Evolutionary conservation across 2,329 filamentous ascomycete genomes (phyloP).

Genomic region (Cladosporium halotolerans): DNA sequence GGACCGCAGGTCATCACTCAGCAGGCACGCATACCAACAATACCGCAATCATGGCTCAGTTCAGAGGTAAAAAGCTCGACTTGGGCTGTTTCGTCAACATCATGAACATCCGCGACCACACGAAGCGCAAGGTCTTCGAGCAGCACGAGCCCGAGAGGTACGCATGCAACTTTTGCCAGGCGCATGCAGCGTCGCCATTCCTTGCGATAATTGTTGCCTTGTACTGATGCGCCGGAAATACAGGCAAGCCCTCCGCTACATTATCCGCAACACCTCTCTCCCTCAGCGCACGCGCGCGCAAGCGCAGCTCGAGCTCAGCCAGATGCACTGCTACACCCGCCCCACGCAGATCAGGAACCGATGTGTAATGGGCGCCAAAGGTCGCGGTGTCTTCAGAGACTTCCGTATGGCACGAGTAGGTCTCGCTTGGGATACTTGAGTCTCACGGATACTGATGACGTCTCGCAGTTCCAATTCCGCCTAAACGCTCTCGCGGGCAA

Average conservation of each 20-base stretch:
- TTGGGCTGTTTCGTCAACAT: conserved; percentile 82
- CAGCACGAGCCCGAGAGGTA: conserved; percentile 84
- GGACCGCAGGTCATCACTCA: conserved; percentile 3
- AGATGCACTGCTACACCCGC: conserved; percentile 95
- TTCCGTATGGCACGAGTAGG: conserved; percentile 88
- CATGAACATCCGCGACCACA: conserved; percentile 85
- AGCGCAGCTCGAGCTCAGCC: conserved; percentile 83
- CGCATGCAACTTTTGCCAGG: conserved; percentile 15
- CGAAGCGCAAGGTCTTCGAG: conserved; percentile 89
- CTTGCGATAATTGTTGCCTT: background rate
- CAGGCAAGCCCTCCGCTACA: conserved; percentile 76
- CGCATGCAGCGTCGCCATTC: background rate
- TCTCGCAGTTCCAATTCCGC: conserved; percentile 77
- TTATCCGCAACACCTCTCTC: conserved; percentile 87
- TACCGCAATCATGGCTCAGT: conserved; percentile 49
- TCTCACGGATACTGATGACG: conserved; percentile 12
- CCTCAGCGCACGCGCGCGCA: conserved; percentile 76
- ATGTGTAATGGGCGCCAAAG: conserved; percentile 87
- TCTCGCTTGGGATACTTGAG: conserved; percentile 16
- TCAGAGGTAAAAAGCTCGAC: conserved; percentile 84
- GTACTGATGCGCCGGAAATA: background rate
- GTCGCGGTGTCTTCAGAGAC: conserved; percentile 81
- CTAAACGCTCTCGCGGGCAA: conserved; percentile 79
- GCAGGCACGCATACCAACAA: background rate
- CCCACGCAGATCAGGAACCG: conserved; percentile 91